Evolutionary conservation across 495 filamentous ascomycete genomes (phyloP), one percentile per base, ranked within the genome.

Genomic region (Talaromyces proteolyticus): DNA sequence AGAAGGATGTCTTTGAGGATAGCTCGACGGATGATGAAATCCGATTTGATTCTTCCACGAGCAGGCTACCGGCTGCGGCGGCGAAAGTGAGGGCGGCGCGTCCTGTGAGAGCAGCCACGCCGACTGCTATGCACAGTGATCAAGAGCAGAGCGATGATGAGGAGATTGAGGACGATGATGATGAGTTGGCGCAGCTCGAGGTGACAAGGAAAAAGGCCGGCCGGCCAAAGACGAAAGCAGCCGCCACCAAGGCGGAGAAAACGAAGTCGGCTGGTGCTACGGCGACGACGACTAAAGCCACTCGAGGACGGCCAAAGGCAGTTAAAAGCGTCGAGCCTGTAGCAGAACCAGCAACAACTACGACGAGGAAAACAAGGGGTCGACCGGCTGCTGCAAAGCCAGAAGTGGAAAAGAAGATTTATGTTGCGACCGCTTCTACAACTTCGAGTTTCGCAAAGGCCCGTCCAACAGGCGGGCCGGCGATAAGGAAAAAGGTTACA

Each of bases 401-500:
- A 45, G 14, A 16, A 16, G 23, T 14, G 2, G 38, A 49, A 3
- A 42, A 56, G 4, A 59, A 57, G 24, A 41, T 53, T 4, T 50
- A 63, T 23, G 19, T 53, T 3, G 22, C 53, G 10, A 42, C 50
- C 1, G 41, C 25, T 34, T 37, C 50, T 2, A 19, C 24, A 0
- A 58, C 56, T n/a, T 69, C 70, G 6, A 58, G 59, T 11, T 44
- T 49, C 0, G 58, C 65, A 53, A 61, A 63, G 6, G 68, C 69
- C 21, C 71, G 70, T 46, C 41, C 70, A n/a, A 49, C 69, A 34
- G 64, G 62, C 11, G 68, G 67, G 3, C 65, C 67, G 11, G 70
- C 69, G 1, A 70, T 73, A 40, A 76, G 72, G 62, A 80, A 80
- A 56, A 77, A 62, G 18, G 77, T 81, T 23, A 78, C 74, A 4